Base-by-base conservation (phyloP, 2,329 filamentous ascomycete species). In the Trichocomaceae sp. region DNA sequence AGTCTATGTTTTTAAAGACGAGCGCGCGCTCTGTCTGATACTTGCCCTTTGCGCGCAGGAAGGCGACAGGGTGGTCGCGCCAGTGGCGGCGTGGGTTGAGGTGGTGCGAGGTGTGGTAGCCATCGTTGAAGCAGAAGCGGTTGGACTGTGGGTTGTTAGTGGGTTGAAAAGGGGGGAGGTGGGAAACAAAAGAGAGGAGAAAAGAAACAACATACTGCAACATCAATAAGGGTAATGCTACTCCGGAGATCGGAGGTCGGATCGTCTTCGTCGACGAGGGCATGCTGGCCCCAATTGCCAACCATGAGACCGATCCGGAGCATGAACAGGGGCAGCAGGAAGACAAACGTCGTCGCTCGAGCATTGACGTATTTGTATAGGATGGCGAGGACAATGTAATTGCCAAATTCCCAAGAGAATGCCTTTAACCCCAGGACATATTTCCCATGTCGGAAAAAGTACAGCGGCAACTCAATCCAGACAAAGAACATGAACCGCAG, bases 201-300 rank as follows among this genome's bases (percentile, higher is more conserved):
- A 13, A n/a, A 8, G 8, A 33, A 23, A n/a, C 3, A 50, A 55
- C 84, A 73, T 78, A 90, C 87, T 6, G 85, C 78, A 6, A 91
- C 86, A 63, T 92, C 88, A 53, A 92, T 84, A 22, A 92, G 67
- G 0, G 88, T 91, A 60, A 91, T 87, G 67, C 87, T 90, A 0
- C 85, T 89, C 35, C 87, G 78, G 63, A 84, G 91, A 65, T 92
- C 87, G 0, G 86, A 90, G 63, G 88, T 81, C 0, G 88, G 88
- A 61, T 89, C 84, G 12, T 82, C 74, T 19, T 84, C 81, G 62
- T 92, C 87, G 6, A 92, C 87, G 59, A 92, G 84, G 1, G 87
- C 87, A 66, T 92, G 88, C 66, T 92, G 88, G 3, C 86, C 88
- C 86, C 87, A 92, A 66, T 92, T 92, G 1, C 88, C 88, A 7